Base-by-base conservation (phyloP, 2,329 filamentous ascomycete genomes). In the Aspergillus proliferans region DNA sequence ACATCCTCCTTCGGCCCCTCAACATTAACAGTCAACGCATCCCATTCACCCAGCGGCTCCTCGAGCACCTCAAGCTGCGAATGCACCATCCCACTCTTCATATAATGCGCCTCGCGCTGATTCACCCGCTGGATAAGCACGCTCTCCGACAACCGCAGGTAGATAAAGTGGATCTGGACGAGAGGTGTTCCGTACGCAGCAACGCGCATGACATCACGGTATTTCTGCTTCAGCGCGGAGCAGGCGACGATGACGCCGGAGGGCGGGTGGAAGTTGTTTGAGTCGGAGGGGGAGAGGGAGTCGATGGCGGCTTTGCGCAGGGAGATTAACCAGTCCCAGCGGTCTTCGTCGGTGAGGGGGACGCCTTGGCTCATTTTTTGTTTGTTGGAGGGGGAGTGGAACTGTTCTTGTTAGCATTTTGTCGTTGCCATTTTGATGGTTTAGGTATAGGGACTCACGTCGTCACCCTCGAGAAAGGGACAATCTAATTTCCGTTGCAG, bases 151-250 rank as follows among this genome's bases (percentile, higher is more conserved):
- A 91, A 89, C 56, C 85, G 80, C 36, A 98, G 84, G 72, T 92
- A 98, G 59, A 98, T 84, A 67, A 98, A 97, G 72, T 96, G 92
- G 45, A 97, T 82, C 52, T 81, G 76, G n/a, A 91, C 80, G 47
- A 80, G 79, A 47, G 83, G 81, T 55, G 84, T 78, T 68, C 86
- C 86, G 73, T 91, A 90, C 14, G 84, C 83, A 6, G 87, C 87
- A 7, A 91, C 84, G 28, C 88, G 83, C 66, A 93, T 88, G 54
- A 92, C 87, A 62, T 98, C 93, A 59, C 93, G 85, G 76, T 98
- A 98, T 73, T 95, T 96, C 68, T 88, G 87, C 78, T 97, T 97
- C 47, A 98, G 80, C 1, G 92, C 93, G 10, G 89, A 95, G 78
- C 93, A 98, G 47, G 93, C 95, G 52, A 98, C 81, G 45, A 98